Evolutionary conservation across 2,329 filamentous ascomycete species (phyloP), one percentile per base, ranked within the genome.

Genomic region (Phialemonium atrogriseum): DNA sequence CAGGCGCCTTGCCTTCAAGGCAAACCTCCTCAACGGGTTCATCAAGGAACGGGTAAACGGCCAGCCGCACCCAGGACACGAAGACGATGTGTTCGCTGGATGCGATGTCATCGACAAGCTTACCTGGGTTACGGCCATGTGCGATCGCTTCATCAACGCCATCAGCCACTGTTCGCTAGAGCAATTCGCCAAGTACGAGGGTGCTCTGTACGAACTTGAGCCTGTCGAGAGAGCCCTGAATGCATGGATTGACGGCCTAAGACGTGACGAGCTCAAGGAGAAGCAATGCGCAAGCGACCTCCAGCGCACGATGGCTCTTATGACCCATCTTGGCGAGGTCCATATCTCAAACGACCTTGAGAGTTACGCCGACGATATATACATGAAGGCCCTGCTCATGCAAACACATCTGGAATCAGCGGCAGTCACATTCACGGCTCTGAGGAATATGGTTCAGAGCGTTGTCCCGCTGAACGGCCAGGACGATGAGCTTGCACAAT

Each of bases 211-310:
- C 45, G 91, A 96, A 55, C 66, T 96, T 30, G 85, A 94, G 51
- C 86, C 88, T 1, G 85, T 96, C 9, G 91, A 98, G 59, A 74
- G 87, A 35, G 84, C 84, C 0, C 60, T 96, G 30, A 94, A 94
- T 49, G 73, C 73, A 34, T 94, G 87, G 76, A 84, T 96, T 35
- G 88, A 95, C 42, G 77, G 77, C 5, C 55, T 95, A 33, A 80
- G 86, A 41, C 78, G 77, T 32, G 87, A 94, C 44, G 87, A 94
- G 34, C 62, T 96, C 29, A 87, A 87, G 56, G 83, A 89, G 58
- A 77, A 81, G 53, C 80, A 85, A 46, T 87, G 87, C 49, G 79
- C 84, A 1, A 75, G 76, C 15, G 85, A 94, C 51, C 65, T 96
- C 22, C 80, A 89, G 47, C 77, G 83, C 33, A 89, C 84, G 6